Conservation (phyloP, 129 eudicot species). For the Centella asiatica region DNA sequence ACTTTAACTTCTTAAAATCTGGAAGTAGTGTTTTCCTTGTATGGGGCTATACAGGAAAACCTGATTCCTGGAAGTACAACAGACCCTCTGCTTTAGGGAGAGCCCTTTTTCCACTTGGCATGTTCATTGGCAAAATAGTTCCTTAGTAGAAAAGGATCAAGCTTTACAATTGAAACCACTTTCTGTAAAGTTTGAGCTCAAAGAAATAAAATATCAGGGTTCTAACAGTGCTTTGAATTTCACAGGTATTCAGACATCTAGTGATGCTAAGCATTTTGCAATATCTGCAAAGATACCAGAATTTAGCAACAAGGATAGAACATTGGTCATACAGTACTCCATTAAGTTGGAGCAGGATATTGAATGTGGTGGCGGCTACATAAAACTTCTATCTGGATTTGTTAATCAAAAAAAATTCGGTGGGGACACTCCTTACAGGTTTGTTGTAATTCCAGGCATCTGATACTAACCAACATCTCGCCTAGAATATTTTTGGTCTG, state of each 20-base stretch:
- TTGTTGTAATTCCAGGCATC: neutral
- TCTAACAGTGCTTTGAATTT: neutral
- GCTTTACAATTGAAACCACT: too few species aligned
- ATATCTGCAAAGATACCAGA: conserved; percentile 7
- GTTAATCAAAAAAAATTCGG: conserved; percentile 10
- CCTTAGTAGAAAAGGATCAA: too few species aligned
- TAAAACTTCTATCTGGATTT: conserved; percentile 11
- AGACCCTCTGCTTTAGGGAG: too few species aligned
- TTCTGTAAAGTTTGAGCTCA: neutral
- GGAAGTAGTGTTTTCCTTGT: too few species aligned
- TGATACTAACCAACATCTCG: too few species aligned
- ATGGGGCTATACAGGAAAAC: too few species aligned
- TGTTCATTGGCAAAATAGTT: too few species aligned
- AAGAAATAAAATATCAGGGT: neutral
- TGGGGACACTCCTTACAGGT: conserved; percentile 13
- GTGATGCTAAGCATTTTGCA: conserved; percentile 12
- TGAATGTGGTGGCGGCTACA: conserved; percentile 14
- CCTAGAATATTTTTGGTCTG: neutral
- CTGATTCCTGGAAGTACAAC: too few species aligned
- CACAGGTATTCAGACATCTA: conserved; percentile 12
- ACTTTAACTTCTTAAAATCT: too few species aligned
- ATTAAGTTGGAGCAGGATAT: conserved; percentile 10
- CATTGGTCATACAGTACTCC: conserved; percentile 9
- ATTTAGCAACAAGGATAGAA: conserved; percentile 11
- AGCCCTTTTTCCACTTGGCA: too few species aligned